A percentile compares a stretch with the other conserved stretches of the same genome.
Evolutionary conservation across 768 basidiomycete genomes (phyloP).

Genomic region (Daedaleopsis sinensis): DNA sequence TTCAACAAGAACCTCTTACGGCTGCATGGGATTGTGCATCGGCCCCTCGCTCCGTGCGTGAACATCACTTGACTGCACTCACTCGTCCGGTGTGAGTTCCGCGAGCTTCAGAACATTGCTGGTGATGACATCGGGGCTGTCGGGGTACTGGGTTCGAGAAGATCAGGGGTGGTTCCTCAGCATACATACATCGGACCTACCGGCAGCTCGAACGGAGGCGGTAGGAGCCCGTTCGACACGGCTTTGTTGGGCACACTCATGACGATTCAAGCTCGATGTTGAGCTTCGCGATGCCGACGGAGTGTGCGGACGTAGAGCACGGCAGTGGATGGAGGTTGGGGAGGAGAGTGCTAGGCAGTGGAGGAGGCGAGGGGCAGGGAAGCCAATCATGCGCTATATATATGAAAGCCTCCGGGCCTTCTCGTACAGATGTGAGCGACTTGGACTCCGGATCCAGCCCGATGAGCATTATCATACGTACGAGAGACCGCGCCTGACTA

Average conservation of each 20-base stretch:
- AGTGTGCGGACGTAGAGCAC: no score
- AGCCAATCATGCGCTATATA: not conserved
- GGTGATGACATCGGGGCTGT: slow-evolving; percentile 52
- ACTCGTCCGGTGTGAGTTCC: slow-evolving; percentile 44
- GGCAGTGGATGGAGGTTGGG: no score
- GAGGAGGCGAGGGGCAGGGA: not conserved
- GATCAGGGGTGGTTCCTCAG: not conserved
- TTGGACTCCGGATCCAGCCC: not conserved
- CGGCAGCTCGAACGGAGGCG: slow-evolving; percentile 43
- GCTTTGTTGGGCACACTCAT: slow-evolving; percentile 29
- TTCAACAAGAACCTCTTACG: slow-evolving; percentile 51
- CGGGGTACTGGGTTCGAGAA: slow-evolving; percentile 42
- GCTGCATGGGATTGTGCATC: slow-evolving; percentile 26
- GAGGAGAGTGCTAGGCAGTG: no score
- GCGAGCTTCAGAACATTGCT: slow-evolving; percentile 46
- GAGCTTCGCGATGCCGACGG: not conserved
- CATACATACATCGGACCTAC: slow-evolving; percentile 32
- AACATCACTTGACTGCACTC: slow-evolving; percentile 16
- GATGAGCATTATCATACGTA: not conserved
- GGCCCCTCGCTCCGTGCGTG: slow-evolving; percentile 1
- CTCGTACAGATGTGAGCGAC: not conserved
- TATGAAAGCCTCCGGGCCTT: not conserved
- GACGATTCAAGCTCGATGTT: not conserved
- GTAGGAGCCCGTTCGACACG: slow-evolving; percentile 43
- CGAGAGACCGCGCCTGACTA: not conserved